Conservation (phyloP, 1,284 basidiomycete species). For the Malassezia cuniculi region DNA sequence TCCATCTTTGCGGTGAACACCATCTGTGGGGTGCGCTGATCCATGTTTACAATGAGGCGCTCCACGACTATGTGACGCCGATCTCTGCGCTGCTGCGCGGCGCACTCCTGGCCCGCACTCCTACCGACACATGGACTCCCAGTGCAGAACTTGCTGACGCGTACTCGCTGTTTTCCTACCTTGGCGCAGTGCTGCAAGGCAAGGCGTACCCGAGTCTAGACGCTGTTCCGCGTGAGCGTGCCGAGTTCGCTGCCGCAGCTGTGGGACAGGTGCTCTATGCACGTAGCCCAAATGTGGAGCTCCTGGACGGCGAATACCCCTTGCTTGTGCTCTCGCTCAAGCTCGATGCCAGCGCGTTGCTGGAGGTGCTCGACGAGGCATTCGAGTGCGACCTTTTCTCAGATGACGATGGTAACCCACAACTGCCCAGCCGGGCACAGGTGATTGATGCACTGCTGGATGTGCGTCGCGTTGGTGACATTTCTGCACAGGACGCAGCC, state of each 20-base stretch:
- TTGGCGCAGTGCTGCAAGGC: conserved; percentile 28
- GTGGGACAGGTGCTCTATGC: too few species aligned
- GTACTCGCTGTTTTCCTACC: not conserved
- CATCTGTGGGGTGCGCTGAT: conserved; percentile 83
- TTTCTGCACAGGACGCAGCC: conserved; percentile 45
- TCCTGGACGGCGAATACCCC: conserved; percentile 52
- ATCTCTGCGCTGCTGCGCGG: conserved; percentile 64
- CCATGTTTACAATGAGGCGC: conserved; percentile 77
- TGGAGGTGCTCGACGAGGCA: conserved; percentile 83
- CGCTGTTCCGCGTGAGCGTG: conserved; percentile 24
- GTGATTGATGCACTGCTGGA: conserved; percentile 77
- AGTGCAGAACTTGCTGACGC: conserved; percentile 44
- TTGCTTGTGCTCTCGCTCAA: conserved; percentile 70
- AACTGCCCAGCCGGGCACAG: conserved; percentile 57
- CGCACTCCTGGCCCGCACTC: too few species aligned
- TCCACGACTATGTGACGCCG: conserved; percentile 78
- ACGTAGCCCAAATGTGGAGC: too few species aligned
- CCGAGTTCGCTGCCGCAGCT: not conserved
- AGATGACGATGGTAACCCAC: conserved; percentile 50
- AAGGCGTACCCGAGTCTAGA: conserved; percentile 9
- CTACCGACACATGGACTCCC: conserved; percentile 59
- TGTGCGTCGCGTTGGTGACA: conserved; percentile 45
- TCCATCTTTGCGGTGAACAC: conserved; percentile 68
- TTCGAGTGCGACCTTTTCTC: conserved; percentile 88
- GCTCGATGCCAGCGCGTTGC: conserved; percentile 85